Base-by-base conservation (phyloP, 1,284 basidiomycete genomes). In the Ceratobasidium sp. region DNA sequence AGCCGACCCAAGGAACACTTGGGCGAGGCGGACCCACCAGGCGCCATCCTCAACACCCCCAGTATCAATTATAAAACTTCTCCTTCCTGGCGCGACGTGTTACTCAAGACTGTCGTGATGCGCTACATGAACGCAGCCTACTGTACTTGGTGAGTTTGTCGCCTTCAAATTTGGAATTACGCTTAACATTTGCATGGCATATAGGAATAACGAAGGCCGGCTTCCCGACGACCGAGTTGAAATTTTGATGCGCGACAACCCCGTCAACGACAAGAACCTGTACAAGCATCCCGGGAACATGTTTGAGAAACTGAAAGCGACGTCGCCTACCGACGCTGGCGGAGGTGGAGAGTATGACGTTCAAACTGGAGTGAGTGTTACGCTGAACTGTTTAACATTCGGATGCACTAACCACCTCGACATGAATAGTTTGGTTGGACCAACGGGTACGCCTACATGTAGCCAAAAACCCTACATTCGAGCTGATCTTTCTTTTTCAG, bases 121-220 rank as follows among this genome's bases (percentile, higher is more conserved):
- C 87, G 95, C 34, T 97, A 95, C 81, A 85, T 94, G 78, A 85
- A 90, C 48, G 91, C 93, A 73, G 89, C 89, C 0, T 87, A 96
- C 77, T 97, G 95, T 82, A 94, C 92, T 77, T 98, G 96, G 95
- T 92, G 76, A 79, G 88, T 83, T 41, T 6, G 6, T 41, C 13
- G 39, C 13, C 39, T 41, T 13, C 7, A 41, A 6, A 41, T 7
- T 41, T 6, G 39, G 13, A 6, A 41, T 13, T 41, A n/a, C n/a
- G 6, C 27, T 14, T 61, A 61, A 63, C 39, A 29, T 19, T 1
- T 24, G 6, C 1, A 24, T 22, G 9, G n/a, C 24, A 31, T n/a
- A 34, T n/a, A 63, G 61, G 61, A 63, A 63, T 22, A 29, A 46
- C 1, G 24, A 43, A 2, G 61, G 61, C 24, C 39, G 48, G 13